Evolutionary conservation across 805 yeast genomes (phyloP).

Genomic region (Kluyveromyces aestuarii): DNA sequence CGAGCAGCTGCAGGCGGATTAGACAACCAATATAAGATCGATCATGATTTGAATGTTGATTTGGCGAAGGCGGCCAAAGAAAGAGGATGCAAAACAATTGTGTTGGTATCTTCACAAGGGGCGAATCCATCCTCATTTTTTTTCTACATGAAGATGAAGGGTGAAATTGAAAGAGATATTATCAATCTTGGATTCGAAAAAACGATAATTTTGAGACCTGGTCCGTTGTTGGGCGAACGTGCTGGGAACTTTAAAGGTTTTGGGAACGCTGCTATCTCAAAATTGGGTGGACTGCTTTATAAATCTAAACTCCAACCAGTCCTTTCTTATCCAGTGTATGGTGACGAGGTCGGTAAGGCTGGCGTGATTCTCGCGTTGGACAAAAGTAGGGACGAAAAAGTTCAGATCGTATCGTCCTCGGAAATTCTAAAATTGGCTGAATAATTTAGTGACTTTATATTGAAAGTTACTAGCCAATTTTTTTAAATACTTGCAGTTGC

Average conservation of each 20-base stretch:
- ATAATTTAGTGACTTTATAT: background rate
- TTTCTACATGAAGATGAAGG: constrained; percentile 61
- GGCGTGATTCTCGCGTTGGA: constrained; percentile 37
- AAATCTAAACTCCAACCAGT: constrained; percentile 28
- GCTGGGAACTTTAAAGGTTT: constrained; percentile 31
- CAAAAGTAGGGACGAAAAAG: constrained; percentile 16
- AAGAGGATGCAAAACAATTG: constrained; percentile 57
- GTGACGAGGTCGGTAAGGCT: constrained; percentile 55
- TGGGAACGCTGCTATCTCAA: constrained; percentile 25
- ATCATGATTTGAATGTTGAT: constrained; percentile 59
- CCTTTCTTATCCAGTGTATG: constrained; percentile 43
- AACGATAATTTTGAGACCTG: constrained; percentile 73
- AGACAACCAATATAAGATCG: constrained; percentile 63
- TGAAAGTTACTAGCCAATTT: too few species aligned
- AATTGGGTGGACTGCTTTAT: constrained; percentile 27
- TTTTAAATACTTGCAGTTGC: too few species aligned
- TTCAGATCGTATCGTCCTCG: constrained; percentile 22
- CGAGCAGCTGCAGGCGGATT: constrained; percentile 61
- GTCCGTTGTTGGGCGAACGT: constrained; percentile 60
- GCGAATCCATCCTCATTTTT: constrained; percentile 50
- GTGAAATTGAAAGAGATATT: constrained; percentile 64
- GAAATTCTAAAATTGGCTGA: constrained; percentile 21
- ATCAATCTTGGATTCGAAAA: constrained; percentile 54
- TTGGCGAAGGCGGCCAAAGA: constrained; percentile 68
- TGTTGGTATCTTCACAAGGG: constrained; percentile 59